Evolutionary conservation across 2,329 filamentous ascomycete species (phyloP).

Genomic region (Pochonia chlamydosporia): DNA sequence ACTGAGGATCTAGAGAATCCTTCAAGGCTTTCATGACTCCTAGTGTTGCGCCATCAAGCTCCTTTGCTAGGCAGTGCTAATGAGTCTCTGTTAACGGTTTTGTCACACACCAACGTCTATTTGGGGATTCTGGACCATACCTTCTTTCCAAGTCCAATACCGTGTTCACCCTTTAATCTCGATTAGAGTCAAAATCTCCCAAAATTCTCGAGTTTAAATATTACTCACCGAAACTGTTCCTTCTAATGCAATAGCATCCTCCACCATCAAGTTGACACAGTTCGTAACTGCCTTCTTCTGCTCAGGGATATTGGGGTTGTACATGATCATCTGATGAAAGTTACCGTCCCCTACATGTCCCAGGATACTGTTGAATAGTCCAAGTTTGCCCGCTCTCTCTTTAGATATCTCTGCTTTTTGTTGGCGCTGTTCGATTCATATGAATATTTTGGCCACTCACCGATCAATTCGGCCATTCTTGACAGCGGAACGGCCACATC

Average conservation of each 20-base stretch:
- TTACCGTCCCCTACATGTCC: slow-evolving; percentile 73
- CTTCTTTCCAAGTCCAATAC: slow-evolving; percentile 64
- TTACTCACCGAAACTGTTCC: slow-evolving; percentile 61
- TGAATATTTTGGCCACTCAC: slow-evolving; percentile 14
- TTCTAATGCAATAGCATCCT: slow-evolving; percentile 63
- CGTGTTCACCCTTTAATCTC: slow-evolving; percentile 53
- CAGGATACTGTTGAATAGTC: slow-evolving; percentile 60
- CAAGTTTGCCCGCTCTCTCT: slow-evolving; percentile 55
- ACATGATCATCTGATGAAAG: slow-evolving; percentile 53
- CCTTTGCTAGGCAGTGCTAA: slow-evolving; percentile 49
- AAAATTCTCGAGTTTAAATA: not conserved
- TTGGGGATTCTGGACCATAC: slow-evolving; percentile 38
- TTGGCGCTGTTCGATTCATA: not conserved
- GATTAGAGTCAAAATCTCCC: not conserved
- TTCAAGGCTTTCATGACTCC: slow-evolving; percentile 63
- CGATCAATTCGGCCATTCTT: slow-evolving; percentile 63
- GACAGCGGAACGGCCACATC: slow-evolving; percentile 77
- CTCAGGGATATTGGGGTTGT: slow-evolving; percentile 43
- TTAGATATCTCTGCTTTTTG: slow-evolving; percentile 52
- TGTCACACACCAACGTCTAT: not conserved
- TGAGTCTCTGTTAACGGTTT: not conserved
- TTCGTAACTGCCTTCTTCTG: slow-evolving; percentile 50
- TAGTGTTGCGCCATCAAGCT: slow-evolving; percentile 58
- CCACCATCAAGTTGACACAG: slow-evolving; percentile 64
- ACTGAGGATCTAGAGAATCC: slow-evolving; percentile 52